phyloP scores from a whole-genome alignment of 2,329 filamentous ascomycete genomes.

The Esteya vermicola region DNA sequence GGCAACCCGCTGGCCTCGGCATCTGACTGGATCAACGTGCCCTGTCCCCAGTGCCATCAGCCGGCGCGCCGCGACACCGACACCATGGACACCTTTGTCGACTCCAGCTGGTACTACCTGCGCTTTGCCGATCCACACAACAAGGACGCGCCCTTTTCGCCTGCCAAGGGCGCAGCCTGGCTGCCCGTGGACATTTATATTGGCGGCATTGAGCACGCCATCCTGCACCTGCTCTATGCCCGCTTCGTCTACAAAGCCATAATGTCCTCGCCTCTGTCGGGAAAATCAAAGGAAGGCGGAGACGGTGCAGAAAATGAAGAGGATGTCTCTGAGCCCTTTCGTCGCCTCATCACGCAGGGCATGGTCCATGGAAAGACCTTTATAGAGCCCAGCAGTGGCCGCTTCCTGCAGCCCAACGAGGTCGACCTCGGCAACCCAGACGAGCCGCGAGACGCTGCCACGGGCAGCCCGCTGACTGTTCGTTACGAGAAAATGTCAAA shows the following conservation, averaged over 20 bases:
- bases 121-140: constrained; percentile 65
- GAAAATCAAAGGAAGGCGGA: not conserved
- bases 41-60: constrained; percentile 59
- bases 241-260: constrained; percentile 86
- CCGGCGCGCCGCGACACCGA: constrained; percentile 73
- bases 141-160: constrained; percentile 41
- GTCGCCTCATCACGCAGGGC: constrained; percentile 69
- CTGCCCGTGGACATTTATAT: constrained; percentile 81
- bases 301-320: constrained; percentile 2
- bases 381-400: constrained; percentile 57
- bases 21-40: constrained; percentile 58
- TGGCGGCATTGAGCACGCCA: constrained; percentile 81
- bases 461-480: constrained; percentile 42
- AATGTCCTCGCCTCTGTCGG: constrained; percentile 32
- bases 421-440: constrained; percentile 46
- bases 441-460: constrained; percentile 46
- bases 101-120: constrained; percentile 89
- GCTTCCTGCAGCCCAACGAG: constrained; percentile 64
- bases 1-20: constrained; percentile 67
- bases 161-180: constrained; percentile 35
- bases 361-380: constrained; percentile 89
- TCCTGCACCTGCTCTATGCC: constrained; percentile 76
- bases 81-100: constrained; percentile 94
- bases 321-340: constrained; percentile 53
- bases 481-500: constrained; percentile 91